Base-by-base conservation (phyloP, 306 rosid species). In the Canavalia ensiformis region DNA sequence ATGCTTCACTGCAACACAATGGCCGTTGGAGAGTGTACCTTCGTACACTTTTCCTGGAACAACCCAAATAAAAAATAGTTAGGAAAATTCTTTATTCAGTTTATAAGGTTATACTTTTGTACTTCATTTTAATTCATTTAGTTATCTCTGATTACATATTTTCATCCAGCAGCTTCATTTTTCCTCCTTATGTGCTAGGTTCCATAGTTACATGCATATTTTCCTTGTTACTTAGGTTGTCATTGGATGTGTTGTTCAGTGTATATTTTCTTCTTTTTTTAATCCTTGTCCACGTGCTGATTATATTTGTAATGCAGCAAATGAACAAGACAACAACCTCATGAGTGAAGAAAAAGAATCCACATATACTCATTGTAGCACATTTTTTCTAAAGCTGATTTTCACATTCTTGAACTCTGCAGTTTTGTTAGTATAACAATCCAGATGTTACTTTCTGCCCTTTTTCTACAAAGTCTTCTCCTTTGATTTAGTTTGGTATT, bases 1-100 rank as follows among this genome's bases (percentile, higher is more conserved):
- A 78, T 88, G 94, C 85, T 92, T 92, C 64, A 90, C 77, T 7
- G 92, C 97, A 37, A 92, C 85, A 69, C 82, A 83, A 7, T 83
- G 72, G 7, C 91, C 90, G 37, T 90, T 86, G 68, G 84, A 81
- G 37, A 92, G 89, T 77, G 60, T 64, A 5, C 94, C 92, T 77
- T 77, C 87, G 60, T 90, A 88, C 57, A 90, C 92, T 55, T 85
- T 92, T 42, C 92, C 94, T 90, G 82, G 6, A 78, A 57, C 52
- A 57, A 79, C 25, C 13, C 33, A 35, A 67, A 60, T 25, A 11
- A 4, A 56, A 37, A 39, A 47, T 18, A 8, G 42, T 39, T 2
- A 28, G 67, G 2, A 57, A 5, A 68, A 52, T 31, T 7, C 5
- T 49, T 6, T 47, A 2, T 49, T 66, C 30, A 68, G 29, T 31